A percentile compares a stretch with the other conserved stretches of the same genome.
Evolutionary conservation across 805 yeast species (phyloP).

Genomic region (Kazachstania viticola): DNA sequence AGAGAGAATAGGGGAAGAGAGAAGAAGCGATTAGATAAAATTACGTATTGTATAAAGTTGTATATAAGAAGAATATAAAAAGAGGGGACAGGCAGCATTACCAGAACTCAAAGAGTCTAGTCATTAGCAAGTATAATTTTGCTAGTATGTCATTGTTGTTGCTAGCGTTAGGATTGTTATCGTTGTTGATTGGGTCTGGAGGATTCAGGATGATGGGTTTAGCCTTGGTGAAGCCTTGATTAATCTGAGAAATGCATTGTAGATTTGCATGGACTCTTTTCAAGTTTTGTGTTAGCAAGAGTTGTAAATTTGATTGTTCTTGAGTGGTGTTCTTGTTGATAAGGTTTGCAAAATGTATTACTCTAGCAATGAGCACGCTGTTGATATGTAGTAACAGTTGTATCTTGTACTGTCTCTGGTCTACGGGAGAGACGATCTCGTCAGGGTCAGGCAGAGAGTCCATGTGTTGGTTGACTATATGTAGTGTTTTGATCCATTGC

Average conservation of each 20-base stretch:
- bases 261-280: conserved; percentile 27
- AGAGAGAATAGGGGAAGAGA: too few relatives aligned
- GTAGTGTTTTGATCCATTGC: too few relatives aligned
- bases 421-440: conserved; percentile 9
- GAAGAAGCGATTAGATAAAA: too few relatives aligned
- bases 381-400: conserved; percentile 27
- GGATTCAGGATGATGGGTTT: conserved; percentile 22
- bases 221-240: conserved; percentile 18
- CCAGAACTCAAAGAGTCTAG: conserved; percentile 27
- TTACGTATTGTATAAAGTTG: too few relatives aligned
- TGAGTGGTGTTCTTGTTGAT: background rate
- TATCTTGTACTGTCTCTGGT: conserved; percentile 24
- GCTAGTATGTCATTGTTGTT: conserved; percentile 22
- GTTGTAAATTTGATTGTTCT: conserved; percentile 7
- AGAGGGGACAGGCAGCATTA: conserved; percentile 2
- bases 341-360: conserved; percentile 16
- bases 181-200: conserved; percentile 2
- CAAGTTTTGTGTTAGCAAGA: conserved; percentile 19
- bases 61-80: background rate
- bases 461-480: too few relatives aligned
- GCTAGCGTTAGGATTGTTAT: conserved; percentile 4
- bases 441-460: too few relatives aligned
- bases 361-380: conserved; percentile 20
- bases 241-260: conserved; percentile 27
- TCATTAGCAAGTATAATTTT: conserved; percentile 22